A percentile compares a stretch with the other conserved stretches of the same genome.
Conservation (phyloP, 1,284 basidiomycete species). For the Rhodotorula sp. region DNA sequence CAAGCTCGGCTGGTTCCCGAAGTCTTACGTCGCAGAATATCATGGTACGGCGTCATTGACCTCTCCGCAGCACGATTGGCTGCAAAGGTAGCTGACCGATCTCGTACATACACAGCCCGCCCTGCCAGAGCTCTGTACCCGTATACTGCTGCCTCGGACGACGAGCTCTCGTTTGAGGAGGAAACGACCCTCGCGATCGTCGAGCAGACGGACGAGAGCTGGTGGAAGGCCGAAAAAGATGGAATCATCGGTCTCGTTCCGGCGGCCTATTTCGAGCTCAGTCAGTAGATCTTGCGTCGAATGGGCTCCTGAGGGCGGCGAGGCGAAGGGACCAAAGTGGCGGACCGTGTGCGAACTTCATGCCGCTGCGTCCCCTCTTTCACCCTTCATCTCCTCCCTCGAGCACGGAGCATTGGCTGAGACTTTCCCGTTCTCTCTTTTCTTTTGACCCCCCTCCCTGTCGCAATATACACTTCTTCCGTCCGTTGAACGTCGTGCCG, state of each 20-base stretch:
- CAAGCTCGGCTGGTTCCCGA: slow-evolving; percentile 80
- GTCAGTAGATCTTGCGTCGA: slow-evolving; percentile 34
- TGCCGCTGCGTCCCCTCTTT: slow-evolving; percentile 37
- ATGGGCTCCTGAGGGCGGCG: not conserved
- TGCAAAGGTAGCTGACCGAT: not conserved
- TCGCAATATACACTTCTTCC: slow-evolving; percentile 8
- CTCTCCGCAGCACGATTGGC: not conserved
- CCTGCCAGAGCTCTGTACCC: slow-evolving; percentile 75
- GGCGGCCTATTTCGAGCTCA: slow-evolving; percentile 72
- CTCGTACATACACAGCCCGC: slow-evolving; percentile 49
- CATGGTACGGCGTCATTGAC: slow-evolving; percentile 57
- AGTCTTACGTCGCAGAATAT: slow-evolving; percentile 75
- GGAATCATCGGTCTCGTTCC: slow-evolving; percentile 84
- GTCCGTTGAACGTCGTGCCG: not conserved
- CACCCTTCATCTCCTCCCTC: slow-evolving; percentile 7
- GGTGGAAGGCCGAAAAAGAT: slow-evolving; percentile 88
- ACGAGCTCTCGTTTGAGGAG: slow-evolving; percentile 78
- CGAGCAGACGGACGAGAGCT: slow-evolving; percentile 75
- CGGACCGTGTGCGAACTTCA: not conserved
- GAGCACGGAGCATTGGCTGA: slow-evolving; percentile 9
- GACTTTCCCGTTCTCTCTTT: slow-evolving; percentile 6
- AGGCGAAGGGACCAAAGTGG: not conserved
- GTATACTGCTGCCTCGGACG: slow-evolving; percentile 65
- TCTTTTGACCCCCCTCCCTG: slow-evolving; percentile 3
- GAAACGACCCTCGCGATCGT: slow-evolving; percentile 73